These are phyloP conservation scores for Aspergillus asperescens DNA, from an alignment of 495 filamentous ascomycete genomes.

Conservation along the genomic window DNA sequence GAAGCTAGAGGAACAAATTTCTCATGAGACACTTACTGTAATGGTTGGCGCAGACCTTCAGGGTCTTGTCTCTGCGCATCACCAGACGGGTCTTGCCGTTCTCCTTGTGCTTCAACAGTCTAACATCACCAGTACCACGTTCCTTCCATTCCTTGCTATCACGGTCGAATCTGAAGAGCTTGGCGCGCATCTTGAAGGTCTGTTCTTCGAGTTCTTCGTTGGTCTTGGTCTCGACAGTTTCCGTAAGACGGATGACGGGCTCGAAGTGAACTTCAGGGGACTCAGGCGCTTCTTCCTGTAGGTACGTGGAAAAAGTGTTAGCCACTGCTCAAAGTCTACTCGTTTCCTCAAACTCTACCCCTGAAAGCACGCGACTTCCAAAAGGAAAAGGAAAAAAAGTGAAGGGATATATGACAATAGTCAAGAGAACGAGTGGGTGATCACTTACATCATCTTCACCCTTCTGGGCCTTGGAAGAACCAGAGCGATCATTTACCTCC, in stretches of 20 bases:
- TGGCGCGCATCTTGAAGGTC: constrained; percentile 98
- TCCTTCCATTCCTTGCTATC: constrained; percentile 97
- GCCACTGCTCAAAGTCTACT: background rate
- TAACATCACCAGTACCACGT: constrained; percentile 93
- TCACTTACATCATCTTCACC: constrained; percentile 46
- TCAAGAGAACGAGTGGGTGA: constrained; percentile 4
- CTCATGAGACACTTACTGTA: constrained; percentile 68
- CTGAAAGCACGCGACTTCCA: background rate
- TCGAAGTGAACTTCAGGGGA: constrained; percentile 94
- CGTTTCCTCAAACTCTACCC: background rate
- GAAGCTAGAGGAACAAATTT: background rate
- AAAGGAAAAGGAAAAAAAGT: background rate
- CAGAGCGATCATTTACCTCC: constrained; percentile 73
- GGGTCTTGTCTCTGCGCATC: constrained; percentile 98
- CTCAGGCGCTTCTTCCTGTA: constrained; percentile 63
- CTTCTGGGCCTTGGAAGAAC: constrained; percentile 80
- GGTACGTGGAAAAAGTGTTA: background rate
- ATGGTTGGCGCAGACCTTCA: constrained; percentile 99
- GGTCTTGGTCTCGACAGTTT: constrained; percentile 95
- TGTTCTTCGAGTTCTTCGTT: constrained; percentile 98
- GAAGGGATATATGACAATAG: background rate
- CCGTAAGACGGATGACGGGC: constrained; percentile 87
- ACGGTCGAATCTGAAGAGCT: constrained; percentile 96
- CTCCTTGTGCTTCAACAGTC: constrained; percentile 96
- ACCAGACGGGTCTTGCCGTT: constrained; percentile 96